phyloP scores from a whole-genome alignment of 2,329 filamentous ascomycete species.

The Fusarium chuoi region DNA sequence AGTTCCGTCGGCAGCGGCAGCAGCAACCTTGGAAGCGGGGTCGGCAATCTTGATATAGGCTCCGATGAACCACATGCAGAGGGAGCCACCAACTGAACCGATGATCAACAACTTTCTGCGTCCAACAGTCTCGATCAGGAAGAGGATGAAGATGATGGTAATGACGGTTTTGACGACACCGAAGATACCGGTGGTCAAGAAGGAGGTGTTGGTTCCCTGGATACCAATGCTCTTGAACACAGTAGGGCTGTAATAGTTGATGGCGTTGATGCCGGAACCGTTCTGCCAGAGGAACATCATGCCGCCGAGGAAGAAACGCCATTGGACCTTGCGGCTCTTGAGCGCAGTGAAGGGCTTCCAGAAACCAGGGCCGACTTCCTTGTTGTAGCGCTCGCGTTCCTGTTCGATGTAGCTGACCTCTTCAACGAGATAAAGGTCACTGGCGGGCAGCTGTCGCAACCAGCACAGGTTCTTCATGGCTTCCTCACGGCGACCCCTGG shows the following conservation, averaged over 20 bases:
- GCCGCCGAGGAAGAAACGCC: slow-evolving; percentile 78
- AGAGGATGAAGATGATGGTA: slow-evolving; percentile 75
- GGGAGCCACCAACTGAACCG: slow-evolving; percentile 68
- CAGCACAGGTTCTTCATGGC: slow-evolving; percentile 69
- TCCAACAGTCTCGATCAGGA: slow-evolving; percentile 70
- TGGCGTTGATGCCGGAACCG: slow-evolving; percentile 77
- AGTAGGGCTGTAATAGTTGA: slow-evolving; percentile 74
- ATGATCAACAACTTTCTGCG: slow-evolving; percentile 70
- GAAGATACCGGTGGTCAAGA: slow-evolving; percentile 77
- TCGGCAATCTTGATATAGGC: slow-evolving; percentile 57
- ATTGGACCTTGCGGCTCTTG: slow-evolving; percentile 68
- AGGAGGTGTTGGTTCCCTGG: slow-evolving; percentile 55
- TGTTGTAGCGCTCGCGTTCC: slow-evolving; percentile 72
- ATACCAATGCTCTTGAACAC: slow-evolving; percentile 59
- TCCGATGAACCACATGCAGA: slow-evolving; percentile 73
- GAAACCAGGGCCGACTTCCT: slow-evolving; percentile 76
- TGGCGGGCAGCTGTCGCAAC: slow-evolving; percentile 67
- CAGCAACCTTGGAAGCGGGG: slow-evolving; percentile 50
- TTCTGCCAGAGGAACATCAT: slow-evolving; percentile 85
- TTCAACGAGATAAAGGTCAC: slow-evolving; percentile 75
- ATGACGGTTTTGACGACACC: slow-evolving; percentile 78
- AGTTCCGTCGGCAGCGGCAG: slow-evolving; percentile 45
- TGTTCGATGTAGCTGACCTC: slow-evolving; percentile 77
- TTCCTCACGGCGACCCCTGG: slow-evolving; percentile 67
- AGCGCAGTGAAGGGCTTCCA: slow-evolving; percentile 75